phyloP scores from a whole-genome alignment of 495 filamentous ascomycete species.

The Neurospora sp. region DNA sequence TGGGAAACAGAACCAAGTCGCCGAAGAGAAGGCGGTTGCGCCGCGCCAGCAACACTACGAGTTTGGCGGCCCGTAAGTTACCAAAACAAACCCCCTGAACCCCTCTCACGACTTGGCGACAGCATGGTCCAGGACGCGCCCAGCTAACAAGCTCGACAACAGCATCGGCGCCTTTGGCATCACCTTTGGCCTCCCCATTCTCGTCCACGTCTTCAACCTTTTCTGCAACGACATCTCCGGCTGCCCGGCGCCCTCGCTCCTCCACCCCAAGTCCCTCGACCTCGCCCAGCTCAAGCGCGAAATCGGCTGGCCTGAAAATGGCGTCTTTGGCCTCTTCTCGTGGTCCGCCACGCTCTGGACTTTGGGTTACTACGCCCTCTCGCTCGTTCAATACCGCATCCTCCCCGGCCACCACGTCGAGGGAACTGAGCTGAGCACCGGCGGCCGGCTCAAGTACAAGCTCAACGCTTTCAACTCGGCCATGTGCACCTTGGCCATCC shows the following conservation, averaged over 20 bases:
- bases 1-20: conserved; percentile 11
- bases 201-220: conserved; percentile 68
- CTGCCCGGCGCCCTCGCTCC: conserved; percentile 79
- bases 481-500: conserved; percentile 53
- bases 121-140: not conserved
- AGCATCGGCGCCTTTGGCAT: conserved; percentile 69
- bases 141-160: not conserved
- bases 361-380: conserved; percentile 71
- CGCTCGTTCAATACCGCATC: conserved; percentile 60
- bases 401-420: conserved; percentile 66
- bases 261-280: conserved; percentile 61
- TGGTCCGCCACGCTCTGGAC: conserved; percentile 54
- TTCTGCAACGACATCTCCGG: conserved; percentile 87
- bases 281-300: conserved; percentile 64
- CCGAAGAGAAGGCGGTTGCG: not conserved
- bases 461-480: conserved; percentile 84
- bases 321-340: conserved; percentile 49
- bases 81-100: not conserved
- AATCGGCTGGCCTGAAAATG: conserved; percentile 65
- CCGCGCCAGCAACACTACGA: conserved; percentile 49
- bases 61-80: conserved; percentile 77
- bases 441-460: conserved; percentile 73
- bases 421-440: conserved; percentile 58
- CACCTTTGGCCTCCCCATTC: conserved; percentile 62
- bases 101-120: not conserved